Conservation (phyloP, 2,329 filamentous ascomycete genomes). For the Plenodomus lindquistii region DNA sequence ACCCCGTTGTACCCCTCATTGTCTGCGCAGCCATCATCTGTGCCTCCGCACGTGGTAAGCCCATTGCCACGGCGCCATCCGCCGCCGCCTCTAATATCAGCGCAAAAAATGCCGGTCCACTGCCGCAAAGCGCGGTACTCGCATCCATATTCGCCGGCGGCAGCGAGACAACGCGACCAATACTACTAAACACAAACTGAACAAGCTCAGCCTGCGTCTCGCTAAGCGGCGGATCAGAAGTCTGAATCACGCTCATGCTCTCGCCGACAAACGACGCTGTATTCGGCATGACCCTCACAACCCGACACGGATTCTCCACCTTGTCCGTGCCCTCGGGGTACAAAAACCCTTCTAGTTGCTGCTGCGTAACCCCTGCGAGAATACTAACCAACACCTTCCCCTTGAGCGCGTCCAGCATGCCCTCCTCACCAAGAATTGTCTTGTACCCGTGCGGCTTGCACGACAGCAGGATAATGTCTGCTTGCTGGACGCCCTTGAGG, state of each 20-base stretch:
- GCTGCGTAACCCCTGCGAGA: constrained; percentile 72
- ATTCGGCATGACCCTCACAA: constrained; percentile 84
- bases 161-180: constrained; percentile 71
- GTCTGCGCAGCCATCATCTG: constrained; percentile 78
- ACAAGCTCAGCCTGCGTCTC: constrained; percentile 60
- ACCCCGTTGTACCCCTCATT: constrained; percentile 71
- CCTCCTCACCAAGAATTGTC: constrained; percentile 67
- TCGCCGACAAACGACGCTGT: constrained; percentile 78
- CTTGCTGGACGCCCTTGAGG: constrained; percentile 65
- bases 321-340: constrained; percentile 55
- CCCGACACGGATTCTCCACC: constrained; percentile 57
- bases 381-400: constrained; percentile 85
- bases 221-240: constrained; percentile 61
- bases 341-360: constrained; percentile 68
- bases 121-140: constrained; percentile 73
- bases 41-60: constrained; percentile 71
- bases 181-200: constrained; percentile 75
- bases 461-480: constrained; percentile 74
- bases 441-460: constrained; percentile 80
- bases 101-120: constrained; percentile 75
- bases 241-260: constrained; percentile 77
- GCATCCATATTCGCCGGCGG: constrained; percentile 72
- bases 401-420: constrained; percentile 71
- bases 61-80: constrained; percentile 79
- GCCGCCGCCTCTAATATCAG: constrained; percentile 75